Percentiles rank a stretch among this genome's conserved stretches.
These are phyloP conservation scores for Clonostachys solani DNA, from an alignment of 2,329 filamentous ascomycete genomes.

Conservation along the genomic window DNA sequence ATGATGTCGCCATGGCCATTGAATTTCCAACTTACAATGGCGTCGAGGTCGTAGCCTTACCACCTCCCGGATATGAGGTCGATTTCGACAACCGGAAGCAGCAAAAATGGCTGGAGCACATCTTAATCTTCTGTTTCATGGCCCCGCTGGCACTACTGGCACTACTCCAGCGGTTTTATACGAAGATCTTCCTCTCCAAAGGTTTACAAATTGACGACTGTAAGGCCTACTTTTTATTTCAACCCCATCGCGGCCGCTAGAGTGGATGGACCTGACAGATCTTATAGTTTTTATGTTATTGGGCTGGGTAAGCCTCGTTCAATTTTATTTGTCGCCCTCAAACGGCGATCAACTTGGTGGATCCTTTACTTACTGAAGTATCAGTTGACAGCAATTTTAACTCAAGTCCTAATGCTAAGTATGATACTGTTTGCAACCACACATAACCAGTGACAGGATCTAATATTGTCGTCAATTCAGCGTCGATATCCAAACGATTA, in stretches of 20 bases:
- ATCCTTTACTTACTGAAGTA: too few relatives aligned
- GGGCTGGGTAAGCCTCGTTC: background rate
- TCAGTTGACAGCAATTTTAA: too few relatives aligned
- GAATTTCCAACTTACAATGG: too few relatives aligned
- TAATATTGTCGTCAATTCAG: background rate
- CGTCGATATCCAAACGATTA: conserved; percentile 8
- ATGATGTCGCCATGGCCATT: too few relatives aligned
- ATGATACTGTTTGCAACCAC: too few relatives aligned
- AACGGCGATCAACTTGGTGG: too few relatives aligned
- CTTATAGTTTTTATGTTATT: conserved; percentile 5
- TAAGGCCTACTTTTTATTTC: conserved; percentile 5
- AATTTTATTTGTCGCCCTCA: too few relatives aligned
- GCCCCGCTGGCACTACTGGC: conserved; percentile 14
- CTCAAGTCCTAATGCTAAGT: too few relatives aligned
- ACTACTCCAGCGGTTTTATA: conserved; percentile 20
- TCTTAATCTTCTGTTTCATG: conserved; percentile 16
- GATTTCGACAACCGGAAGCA: conserved; percentile 16
- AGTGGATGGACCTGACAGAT: background rate
- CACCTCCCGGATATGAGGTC: conserved; percentile 11
- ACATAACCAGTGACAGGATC: too few relatives aligned
- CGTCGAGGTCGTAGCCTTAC: too few relatives aligned
- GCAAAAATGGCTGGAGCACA: conserved; percentile 10
- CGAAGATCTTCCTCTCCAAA: conserved; percentile 17
- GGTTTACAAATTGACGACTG: conserved; percentile 16
- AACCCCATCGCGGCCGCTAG: background rate